These are phyloP conservation scores for Talaromyces sp. DNA, from an alignment of 2,329 filamentous ascomycete species.

Conservation along the genomic window DNA sequence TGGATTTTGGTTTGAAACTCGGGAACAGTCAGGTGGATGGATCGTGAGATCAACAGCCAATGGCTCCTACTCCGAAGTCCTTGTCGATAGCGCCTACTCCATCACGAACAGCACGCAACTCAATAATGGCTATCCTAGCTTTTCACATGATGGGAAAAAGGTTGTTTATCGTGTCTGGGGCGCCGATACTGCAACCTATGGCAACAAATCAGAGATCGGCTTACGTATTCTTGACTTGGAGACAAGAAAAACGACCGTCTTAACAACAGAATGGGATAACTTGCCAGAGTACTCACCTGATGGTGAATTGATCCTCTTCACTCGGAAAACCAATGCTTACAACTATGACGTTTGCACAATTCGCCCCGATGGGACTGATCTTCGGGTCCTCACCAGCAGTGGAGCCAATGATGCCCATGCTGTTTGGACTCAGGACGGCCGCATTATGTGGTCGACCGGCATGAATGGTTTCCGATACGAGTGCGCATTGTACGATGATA, in stretches of 20 bases:
- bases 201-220: conserved; percentile 10
- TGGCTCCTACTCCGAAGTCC: conserved; percentile 8
- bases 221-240: conserved; percentile 18
- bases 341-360: conserved; percentile 41
- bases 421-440: conserved; percentile 46
- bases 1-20: conserved; percentile 17
- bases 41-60: conserved; percentile 15
- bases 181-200: background rate
- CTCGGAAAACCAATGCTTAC: conserved; percentile 12
- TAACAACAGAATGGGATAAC: conserved; percentile 20
- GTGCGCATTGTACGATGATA: conserved; percentile 44
- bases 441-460: conserved; percentile 46
- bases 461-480: conserved; percentile 51
- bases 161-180: conserved; percentile 21
- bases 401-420: conserved; percentile 45
- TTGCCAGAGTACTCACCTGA: conserved; percentile 15
- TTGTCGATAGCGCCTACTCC: conserved; percentile 6
- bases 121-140: conserved; percentile 20
- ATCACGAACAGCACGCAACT: background rate
- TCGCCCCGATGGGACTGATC: conserved; percentile 42
- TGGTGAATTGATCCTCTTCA: conserved; percentile 20
- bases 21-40: conserved; percentile 8
- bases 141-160: conserved; percentile 17
- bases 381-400: conserved; percentile 19
- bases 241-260: conserved; percentile 3